Percentiles rank a stretch among this genome's conserved stretches.
Conservation (phyloP, 495 filamentous ascomycete genomes). For the Annulohypoxylon maeteangense region DNA sequence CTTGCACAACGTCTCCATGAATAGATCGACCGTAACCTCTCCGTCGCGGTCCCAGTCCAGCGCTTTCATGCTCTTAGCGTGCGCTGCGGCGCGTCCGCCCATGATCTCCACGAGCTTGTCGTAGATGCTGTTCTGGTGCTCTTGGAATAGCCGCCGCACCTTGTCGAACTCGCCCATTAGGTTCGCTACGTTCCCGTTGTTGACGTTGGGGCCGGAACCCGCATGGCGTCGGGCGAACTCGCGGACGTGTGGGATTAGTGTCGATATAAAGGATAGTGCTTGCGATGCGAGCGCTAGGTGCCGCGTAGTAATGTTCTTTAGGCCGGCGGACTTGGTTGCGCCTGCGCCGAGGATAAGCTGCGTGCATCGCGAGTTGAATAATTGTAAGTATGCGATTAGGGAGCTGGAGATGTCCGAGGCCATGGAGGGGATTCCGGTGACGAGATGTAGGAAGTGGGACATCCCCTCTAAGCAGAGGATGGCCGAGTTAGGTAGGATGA, state of each 20-base stretch:
- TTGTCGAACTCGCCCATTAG: constrained; percentile 93
- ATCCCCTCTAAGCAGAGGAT: constrained; percentile 82
- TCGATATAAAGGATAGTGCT: constrained; percentile 86
- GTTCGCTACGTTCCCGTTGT: constrained; percentile 54
- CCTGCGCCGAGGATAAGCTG: constrained; percentile 96
- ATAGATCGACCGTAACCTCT: constrained; percentile 64
- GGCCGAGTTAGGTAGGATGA: constrained; percentile 85
- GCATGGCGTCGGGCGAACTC: constrained; percentile 89
- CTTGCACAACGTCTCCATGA: constrained; percentile 91
- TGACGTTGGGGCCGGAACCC: constrained; percentile 63
- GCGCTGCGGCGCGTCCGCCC: constrained; percentile 76
- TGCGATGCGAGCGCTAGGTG: constrained; percentile 94
- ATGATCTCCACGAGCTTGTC: constrained; percentile 98
- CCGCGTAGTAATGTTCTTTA: constrained; percentile 96
- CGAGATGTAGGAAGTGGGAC: constrained; percentile 81
- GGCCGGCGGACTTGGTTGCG: constrained; percentile 86
- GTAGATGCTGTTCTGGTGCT: constrained; percentile 92
- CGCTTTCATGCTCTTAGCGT: constrained; percentile 78
- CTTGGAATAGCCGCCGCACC: constrained; percentile 85
- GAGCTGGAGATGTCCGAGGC: constrained; percentile 81
- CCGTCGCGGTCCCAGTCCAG: constrained; percentile 75
- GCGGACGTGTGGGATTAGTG: constrained; percentile 87
- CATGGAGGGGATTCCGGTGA: constrained; percentile 86
- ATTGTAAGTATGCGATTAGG: constrained; percentile 71
- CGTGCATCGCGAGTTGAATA: constrained; percentile 93